Evolutionary conservation across 345 rosid genomes (phyloP).

Genomic region (Eucalyptus rudis): DNA sequence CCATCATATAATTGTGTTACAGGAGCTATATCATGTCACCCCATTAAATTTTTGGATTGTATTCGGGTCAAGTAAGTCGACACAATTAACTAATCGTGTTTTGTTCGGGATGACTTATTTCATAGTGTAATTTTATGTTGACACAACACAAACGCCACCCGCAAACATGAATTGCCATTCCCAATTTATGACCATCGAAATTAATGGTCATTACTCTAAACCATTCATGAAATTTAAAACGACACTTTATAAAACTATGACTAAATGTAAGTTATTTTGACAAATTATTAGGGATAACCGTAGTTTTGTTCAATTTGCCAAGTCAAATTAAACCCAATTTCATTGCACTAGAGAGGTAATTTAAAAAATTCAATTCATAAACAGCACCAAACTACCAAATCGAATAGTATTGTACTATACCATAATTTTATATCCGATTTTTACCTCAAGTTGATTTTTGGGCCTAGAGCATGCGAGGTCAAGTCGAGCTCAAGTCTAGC

Average conservation of each 20-base stretch:
- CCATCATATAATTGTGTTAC: neutral
- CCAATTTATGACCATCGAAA: neutral
- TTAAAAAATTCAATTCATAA: too few relatives aligned
- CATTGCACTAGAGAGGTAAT: neutral
- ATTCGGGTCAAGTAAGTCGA: neutral
- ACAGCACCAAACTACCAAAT: neutral
- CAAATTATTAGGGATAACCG: neutral
- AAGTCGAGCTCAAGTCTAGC: too few relatives aligned
- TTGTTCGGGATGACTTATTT: neutral
- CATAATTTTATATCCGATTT: too few relatives aligned
- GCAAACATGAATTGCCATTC: neutral
- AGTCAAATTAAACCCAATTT: neutral
- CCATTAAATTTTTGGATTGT: neutral
- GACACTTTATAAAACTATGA: neutral
- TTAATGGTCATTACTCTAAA: too few relatives aligned
- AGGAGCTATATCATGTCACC: neutral
- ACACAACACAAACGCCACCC: neutral
- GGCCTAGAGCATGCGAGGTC: too few relatives aligned
- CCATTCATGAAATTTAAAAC: neutral
- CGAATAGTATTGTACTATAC: too few relatives aligned
- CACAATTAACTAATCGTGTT: too few relatives aligned
- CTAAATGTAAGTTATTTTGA: neutral
- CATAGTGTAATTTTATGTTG: too few relatives aligned
- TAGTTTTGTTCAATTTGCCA: too few relatives aligned
- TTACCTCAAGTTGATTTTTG: too few relatives aligned